Evolutionary conservation across 1,139 yeast species (phyloP), one percentile per base, ranked within the genome.

Genomic region (Debaryomycetaceae sp.): DNA sequence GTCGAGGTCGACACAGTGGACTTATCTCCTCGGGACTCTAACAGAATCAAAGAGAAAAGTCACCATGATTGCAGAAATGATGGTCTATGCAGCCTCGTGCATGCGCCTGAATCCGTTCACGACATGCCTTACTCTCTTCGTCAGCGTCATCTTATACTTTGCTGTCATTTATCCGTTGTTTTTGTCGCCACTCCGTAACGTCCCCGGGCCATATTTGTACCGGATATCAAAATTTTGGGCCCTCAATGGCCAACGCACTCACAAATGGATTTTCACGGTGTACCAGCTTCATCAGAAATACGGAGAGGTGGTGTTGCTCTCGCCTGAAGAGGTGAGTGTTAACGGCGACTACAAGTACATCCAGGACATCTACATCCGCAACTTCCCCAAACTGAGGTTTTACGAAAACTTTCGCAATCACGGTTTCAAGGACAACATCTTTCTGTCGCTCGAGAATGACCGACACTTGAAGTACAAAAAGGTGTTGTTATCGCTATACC

Each of bases 201-300:
- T 80, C 3, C 88, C 88, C 0, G 88, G 88, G 0, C 88, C 88
- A 0, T 61, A 59, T 32, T 43, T 69, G 10, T 66, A 78, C 39
- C 63, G 80, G 17, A 34, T 56, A 2, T 56, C 80, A 1, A 50
- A 52, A 18, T 51, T 67, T 19, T 74, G 72, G 43, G 65, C 73
- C 10, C 58, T 76, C 20, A 70, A 74, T 39, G 62, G 61, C 30
- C 78, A 80, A 34, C 64, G 83, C 56, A 54, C 56, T 4, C 75
- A 71, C 32, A 49, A 61, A 29, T 69, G 88, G 60, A 75, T 77
- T 34, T 44, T 54, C 12, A 57, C 54, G 16, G 72, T 79, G 2
- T 71, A 77, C 34, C 33, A 49, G 2, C 56, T 80, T 35, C 91
- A 82, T 42, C 36, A 52, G 28, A 50, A 56, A 36, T 78, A 78